Evolutionary conservation across 2,329 filamentous ascomycete species (phyloP), one percentile per base, ranked within the genome.

Genomic region (Penicillium sp.): DNA sequence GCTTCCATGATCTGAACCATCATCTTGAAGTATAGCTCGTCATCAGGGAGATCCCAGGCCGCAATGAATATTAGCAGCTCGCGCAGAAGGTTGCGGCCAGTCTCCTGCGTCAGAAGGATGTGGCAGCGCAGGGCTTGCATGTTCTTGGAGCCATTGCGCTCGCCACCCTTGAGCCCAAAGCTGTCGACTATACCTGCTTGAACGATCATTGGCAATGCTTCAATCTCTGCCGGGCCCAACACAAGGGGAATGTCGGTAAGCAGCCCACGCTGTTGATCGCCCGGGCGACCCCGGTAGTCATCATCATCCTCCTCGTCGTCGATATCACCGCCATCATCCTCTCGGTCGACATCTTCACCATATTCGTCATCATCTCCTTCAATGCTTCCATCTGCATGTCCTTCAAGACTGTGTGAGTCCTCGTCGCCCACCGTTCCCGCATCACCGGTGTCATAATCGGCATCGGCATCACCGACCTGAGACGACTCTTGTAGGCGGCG

Each of bases 1-100:
- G 93, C 90, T 68, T 96, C 90, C 74, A 96, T 90, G 54, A 97
- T 96, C 72, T 96, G 92, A 42, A 91, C 88, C 72, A 95, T 96
- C 70, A 96, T 90, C 70, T 96, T 93, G 77, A 96, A 96, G 66
- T 96, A 96, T 34, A 96, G 84, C 56, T 95, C 91, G 54, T 93
- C 87, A 69, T 97, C 92, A 38, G 90, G 88, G 64, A 96, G 86
- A 67, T 96, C 93, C 93, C 93, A 97, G 8, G 95, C 92, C 5
- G 93, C 93, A 57, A 96, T 95, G 70, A 96, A 96, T 53, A 97
- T 95, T 41, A 97, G 79, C 65, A 97, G 83, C 70, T 97, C 93
- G 51, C 93, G 82, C 1, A 97, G 79, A 4, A 97, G 78, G 66
- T 95, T 96, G 61, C 92, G 86, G 3, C 93, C 93, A 57, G 90